Percentiles rank a stretch among this genome's conserved stretches.
Evolutionary conservation across 2,329 filamentous ascomycete genomes (phyloP).

Genomic region (Neonectria coccinea): DNA sequence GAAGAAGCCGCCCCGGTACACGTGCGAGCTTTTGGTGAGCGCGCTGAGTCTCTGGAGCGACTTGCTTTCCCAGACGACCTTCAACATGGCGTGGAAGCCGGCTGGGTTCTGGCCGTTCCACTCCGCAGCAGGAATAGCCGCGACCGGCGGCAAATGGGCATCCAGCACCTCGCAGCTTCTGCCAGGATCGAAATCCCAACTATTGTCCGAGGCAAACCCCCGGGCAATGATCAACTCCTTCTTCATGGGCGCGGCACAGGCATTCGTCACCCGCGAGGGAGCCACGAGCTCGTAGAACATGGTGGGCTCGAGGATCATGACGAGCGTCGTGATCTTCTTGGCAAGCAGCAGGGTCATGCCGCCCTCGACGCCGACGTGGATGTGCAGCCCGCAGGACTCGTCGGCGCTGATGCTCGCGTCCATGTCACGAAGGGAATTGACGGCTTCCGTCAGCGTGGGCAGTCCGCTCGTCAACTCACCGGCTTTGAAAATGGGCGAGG

Average conservation of each 20-base stretch:
- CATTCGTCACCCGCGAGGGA: not conserved
- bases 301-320: conserved; percentile 36
- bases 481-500: conserved; percentile 33
- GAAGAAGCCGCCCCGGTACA: conserved; percentile 12
- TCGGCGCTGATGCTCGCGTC: conserved; percentile 28
- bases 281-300: conserved; percentile 30
- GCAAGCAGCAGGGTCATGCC: conserved; percentile 41
- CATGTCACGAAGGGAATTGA: conserved; percentile 29
- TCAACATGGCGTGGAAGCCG: conserved; percentile 9
- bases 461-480: conserved; percentile 36
- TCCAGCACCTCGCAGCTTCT: not conserved
- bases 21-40: rapidly evolving
- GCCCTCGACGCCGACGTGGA: conserved; percentile 40
- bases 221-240: conserved; percentile 6
- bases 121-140: not conserved
- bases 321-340: conserved; percentile 40
- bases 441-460: not conserved
- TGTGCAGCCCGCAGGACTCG: conserved; percentile 41
- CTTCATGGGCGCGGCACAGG: conserved; percentile 4
- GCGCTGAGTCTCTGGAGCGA: conserved; percentile 2
- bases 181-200: not conserved
- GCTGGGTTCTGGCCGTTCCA: conserved; percentile 28
- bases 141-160: conserved; percentile 8
- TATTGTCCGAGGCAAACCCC: not conserved
- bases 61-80: conserved; percentile 25